Conservation (phyloP, 2,329 filamentous ascomycete species). For the Penicillium janthinellum region DNA sequence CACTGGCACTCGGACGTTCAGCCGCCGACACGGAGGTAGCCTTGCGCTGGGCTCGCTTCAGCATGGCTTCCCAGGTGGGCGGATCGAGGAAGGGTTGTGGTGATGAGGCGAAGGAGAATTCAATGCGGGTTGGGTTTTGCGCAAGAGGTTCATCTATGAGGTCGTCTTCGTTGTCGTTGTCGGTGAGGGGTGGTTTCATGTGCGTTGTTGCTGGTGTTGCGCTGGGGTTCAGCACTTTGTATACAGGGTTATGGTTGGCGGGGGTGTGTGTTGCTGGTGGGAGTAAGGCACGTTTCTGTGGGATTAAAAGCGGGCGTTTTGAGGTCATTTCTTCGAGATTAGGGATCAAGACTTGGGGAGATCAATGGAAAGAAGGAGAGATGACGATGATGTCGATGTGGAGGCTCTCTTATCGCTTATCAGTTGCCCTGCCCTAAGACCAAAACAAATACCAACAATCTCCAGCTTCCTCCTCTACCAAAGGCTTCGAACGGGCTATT, state of each 20-base stretch:
- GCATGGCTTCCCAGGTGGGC: conserved; percentile 34
- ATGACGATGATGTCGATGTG: not conserved
- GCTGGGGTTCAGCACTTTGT: conserved; percentile 28
- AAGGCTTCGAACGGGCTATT: not conserved
- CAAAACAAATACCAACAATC: not conserved
- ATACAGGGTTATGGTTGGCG: conserved; percentile 1
- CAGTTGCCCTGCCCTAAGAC: not conserved
- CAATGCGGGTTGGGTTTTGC: conserved; percentile 19
- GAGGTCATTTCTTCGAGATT: conserved; percentile 2
- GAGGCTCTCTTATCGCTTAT: not conserved
- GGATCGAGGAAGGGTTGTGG: conserved; percentile 46
- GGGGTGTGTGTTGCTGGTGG: conserved; percentile 6
- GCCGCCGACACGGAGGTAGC: conserved; percentile 5
- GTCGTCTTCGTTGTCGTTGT: not conserved
- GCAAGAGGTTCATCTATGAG: not conserved
- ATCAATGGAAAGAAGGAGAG: not conserved
- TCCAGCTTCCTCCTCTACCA: not conserved
- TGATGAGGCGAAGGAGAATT: conserved; percentile 36
- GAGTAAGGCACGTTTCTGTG: conserved; percentile 32
- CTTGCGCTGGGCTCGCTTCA: conserved; percentile 21
- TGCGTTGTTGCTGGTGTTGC: conserved; percentile 22
- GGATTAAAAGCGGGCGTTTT: conserved; percentile 28
- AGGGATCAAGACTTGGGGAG: not conserved
- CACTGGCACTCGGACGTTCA: conserved; percentile 1
- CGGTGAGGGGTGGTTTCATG: conserved; percentile 15